Percentiles rank a stretch among this genome's conserved stretches.
Conservation (phyloP, 2,329 filamentous ascomycete species). For the Knufia fluminis region DNA sequence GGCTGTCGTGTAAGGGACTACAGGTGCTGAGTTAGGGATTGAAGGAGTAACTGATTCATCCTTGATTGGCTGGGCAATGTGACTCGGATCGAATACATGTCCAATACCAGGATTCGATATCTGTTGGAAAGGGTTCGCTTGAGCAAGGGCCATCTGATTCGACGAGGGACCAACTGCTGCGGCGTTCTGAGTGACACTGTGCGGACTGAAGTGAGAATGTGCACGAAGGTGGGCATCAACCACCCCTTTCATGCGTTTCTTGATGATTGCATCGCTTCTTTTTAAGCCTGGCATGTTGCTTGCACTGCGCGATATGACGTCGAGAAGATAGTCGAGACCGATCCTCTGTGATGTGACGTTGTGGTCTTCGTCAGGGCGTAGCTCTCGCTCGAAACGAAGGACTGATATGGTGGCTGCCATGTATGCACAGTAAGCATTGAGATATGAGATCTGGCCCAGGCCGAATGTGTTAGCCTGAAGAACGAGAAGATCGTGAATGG, state of each 20-base stretch:
- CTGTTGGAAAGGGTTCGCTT: constrained; percentile 19
- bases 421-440: constrained; percentile 24
- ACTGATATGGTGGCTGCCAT: constrained; percentile 25
- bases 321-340: constrained; percentile 21
- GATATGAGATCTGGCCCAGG: constrained; percentile 22
- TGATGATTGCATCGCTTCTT: constrained; percentile 24
- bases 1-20: background rate
- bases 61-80: constrained; percentile 8
- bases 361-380: constrained; percentile 15
- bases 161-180: constrained; percentile 6
- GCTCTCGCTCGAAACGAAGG: constrained; percentile 22
- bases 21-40: background rate
- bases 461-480: constrained; percentile 24
- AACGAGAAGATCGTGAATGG: constrained; percentile 23
- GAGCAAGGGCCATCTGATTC: constrained; percentile 15
- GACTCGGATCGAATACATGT: constrained; percentile 11
- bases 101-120: constrained; percentile 15
- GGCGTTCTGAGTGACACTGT: constrained; percentile 1
- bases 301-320: constrained; percentile 21
- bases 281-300: constrained; percentile 23
- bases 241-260: constrained; percentile 22
- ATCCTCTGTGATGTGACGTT: constrained; percentile 15
- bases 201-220: background rate
- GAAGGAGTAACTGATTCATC: background rate
- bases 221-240: constrained; percentile 14